A percentile compares a stretch with the other conserved stretches of the same genome.
These are phyloP conservation scores for Tetradesmus obliquus DNA, from an alignment of 139 green algal species.

Conservation along the genomic window DNA sequence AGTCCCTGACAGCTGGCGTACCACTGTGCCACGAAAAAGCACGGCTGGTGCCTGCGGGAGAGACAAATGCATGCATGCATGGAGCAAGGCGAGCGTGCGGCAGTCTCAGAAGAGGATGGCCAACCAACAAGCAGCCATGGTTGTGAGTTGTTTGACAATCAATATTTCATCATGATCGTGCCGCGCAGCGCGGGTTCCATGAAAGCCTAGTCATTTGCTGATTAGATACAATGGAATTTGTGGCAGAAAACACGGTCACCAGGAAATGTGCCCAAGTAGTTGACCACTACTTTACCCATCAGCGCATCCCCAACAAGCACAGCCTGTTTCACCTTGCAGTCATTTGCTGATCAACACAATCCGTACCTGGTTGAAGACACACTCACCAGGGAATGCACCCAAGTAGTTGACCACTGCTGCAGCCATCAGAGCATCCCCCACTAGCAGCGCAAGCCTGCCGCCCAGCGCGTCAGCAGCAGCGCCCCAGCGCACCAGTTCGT, in stretches of 20 bases:
- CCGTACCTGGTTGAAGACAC: neutral
- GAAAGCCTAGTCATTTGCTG: too few species aligned
- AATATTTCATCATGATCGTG: too few species aligned
- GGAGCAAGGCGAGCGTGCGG: too few species aligned
- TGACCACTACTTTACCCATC: neutral
- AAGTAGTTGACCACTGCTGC: conserved; percentile 83
- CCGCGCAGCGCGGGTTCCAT: too few species aligned
- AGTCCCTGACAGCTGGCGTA: neutral
- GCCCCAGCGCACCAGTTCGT: conserved; percentile 81
- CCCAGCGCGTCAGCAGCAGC: conserved; percentile 65
- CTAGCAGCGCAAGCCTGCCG: conserved; percentile 66
- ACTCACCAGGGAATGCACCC: conserved; percentile 80
- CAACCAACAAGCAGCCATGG: too few species aligned
- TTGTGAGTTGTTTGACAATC: too few species aligned
- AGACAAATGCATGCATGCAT: neutral
- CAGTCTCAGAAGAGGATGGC: too few species aligned
- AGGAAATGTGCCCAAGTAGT: neutral
- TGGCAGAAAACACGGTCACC: neutral
- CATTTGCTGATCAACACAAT: too few species aligned
- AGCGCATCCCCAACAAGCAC: neutral
- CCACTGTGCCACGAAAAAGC: neutral
- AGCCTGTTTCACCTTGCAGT: too few species aligned
- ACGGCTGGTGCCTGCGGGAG: neutral
- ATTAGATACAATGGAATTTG: too few species aligned
- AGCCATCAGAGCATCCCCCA: conserved; percentile 86